Base-by-base conservation (phyloP, 352 stramenopile genomes). In the Blastocystis sp. region DNA sequence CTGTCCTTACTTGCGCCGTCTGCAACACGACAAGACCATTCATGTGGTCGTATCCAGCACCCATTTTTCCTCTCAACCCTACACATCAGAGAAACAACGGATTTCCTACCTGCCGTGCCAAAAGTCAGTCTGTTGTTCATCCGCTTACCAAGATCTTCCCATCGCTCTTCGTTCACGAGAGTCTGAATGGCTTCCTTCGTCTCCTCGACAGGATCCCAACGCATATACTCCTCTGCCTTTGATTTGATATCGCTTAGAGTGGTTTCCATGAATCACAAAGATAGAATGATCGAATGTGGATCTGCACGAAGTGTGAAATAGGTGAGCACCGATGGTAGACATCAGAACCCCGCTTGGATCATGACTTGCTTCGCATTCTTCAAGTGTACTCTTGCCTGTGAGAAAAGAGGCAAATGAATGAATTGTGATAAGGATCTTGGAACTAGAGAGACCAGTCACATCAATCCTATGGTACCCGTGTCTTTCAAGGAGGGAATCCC, bases 11-110 rank as follows among this genome's bases (percentile, higher is more conserved):
- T 89, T 94, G 93, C n/a, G 91, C 90, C 14, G 93, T 94, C 88
- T 97, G 93, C 24, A 97, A 89, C 49, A 96, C 89, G 27, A 96
- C 92, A 44, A 96, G 89, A 73, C 96, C 92, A 88, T 97, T 97
- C 90, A 97, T 96, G 64, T 90, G 90, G 40, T 89, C 90, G 8
- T 92, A 91, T 14, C 93, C 93, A 0, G 93, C 89, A 0, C 90
- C 92, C 93, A 97, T 97, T 61, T 87, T 89, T 24, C 91, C 93
- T 56, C 93, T 90, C 21, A 97, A 90, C 0, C 87, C 69, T 81
- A 42, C 32, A 34, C 11, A 46, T 64, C 42, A 73, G 7, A 44
- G 16, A 4, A 46, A 21, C 0, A 56, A 61, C 92, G 11, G 3
- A 44, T 21, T 11, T 4, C 4, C 32, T 81, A 85, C 75, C 93